Conservation (phyloP, 2,329 filamentous ascomycete species). For the Xylariaceae sp. region DNA sequence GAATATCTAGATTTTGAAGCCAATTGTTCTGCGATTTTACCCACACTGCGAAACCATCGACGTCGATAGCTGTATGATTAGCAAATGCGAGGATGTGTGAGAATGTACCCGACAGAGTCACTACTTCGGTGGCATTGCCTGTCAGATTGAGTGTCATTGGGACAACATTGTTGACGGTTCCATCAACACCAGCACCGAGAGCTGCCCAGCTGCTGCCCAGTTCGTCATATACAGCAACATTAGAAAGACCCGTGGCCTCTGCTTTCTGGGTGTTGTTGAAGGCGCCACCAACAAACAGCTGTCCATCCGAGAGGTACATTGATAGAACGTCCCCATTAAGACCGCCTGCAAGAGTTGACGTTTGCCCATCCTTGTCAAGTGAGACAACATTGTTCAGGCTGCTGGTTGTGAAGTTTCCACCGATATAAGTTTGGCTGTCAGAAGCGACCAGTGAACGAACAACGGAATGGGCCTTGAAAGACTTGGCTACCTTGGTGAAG, state of each 20-base stretch:
- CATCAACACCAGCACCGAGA: slow-evolving; percentile 83
- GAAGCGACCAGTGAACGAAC: slow-evolving; percentile 67
- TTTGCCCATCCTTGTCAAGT: slow-evolving; percentile 61
- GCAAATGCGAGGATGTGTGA: slow-evolving; percentile 67
- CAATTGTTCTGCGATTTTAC: slow-evolving; percentile 82
- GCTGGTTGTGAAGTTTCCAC: slow-evolving; percentile 76
- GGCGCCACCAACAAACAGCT: slow-evolving; percentile 77
- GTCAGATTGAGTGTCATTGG: slow-evolving; percentile 78
- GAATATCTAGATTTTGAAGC: slow-evolving; percentile 73
- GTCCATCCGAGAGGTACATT: slow-evolving; percentile 64
- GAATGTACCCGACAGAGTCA: slow-evolving; percentile 81
- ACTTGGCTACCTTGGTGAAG: slow-evolving; percentile 72
- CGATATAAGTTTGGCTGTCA: slow-evolving; percentile 68
- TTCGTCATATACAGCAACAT: slow-evolving; percentile 74
- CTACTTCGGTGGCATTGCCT: slow-evolving; percentile 58
- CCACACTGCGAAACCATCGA: slow-evolving; percentile 85
- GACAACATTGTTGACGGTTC: slow-evolving; percentile 70
- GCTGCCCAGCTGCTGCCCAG: slow-evolving; percentile 68
- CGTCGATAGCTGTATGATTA: slow-evolving; percentile 57
- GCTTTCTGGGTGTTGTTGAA: slow-evolving; percentile 73
- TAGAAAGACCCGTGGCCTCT: slow-evolving; percentile 62
- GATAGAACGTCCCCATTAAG: slow-evolving; percentile 76
- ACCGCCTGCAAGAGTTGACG: slow-evolving; percentile 65
- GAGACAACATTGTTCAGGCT: slow-evolving; percentile 73
- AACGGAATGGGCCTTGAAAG: slow-evolving; percentile 64